Base-by-base conservation (phyloP, 78 protist species). In the Goniomonas avonlea region DNA sequence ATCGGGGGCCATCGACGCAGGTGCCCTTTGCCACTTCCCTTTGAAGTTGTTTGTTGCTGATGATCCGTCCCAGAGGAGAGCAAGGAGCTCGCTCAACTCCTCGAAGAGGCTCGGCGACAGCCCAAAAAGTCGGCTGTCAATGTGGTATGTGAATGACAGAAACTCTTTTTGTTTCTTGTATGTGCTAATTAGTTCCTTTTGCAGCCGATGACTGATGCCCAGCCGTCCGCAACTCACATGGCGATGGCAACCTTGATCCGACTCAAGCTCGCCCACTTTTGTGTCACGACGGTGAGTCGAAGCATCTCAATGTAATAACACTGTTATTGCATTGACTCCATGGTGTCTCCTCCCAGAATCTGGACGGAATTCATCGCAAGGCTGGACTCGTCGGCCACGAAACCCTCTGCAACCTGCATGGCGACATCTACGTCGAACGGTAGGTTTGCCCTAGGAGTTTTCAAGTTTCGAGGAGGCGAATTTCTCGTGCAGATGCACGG, bases 351-450 rank as follows among this genome's bases (percentile, higher is more conserved):
- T n/a, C n/a, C n/a, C n/a, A n/a, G n/a, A 75, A 75, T 38, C 32
- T 75, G 11, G 71, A 47, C 37, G 68, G 80, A 31, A 8, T 53
- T 63, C 53, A 35, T 18, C 61, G 80, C 61, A 75, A 75, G 39
- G 80, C 80, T 3, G 80, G 80, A 5, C 66, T 75, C n/a, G 7
- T 5, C 35, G 45, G n/a, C 34, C 80, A 75, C 39, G 50, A 8
- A 4, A 50, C 45, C 20, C 80, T 58, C 38, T 53, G 71, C 66
- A 53, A 38, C 61, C 80, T 75, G 45, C 80, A 75, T 41, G 80
- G 80, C 50, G 80, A 75, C 66, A 48, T 75, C 17, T 75, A 58
- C 50, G 80, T 75, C 17, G 71, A 75, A 9, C 61, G 80, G 31
- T n/a, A n/a, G n/a, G n/a, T n/a, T n/a, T n/a, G n/a, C n/a, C n/a